Percentiles rank a stretch among this genome's conserved stretches.
Evolutionary conservation across 164 flowering plant genomes (phyloP).

Genomic region (Amborella trichopoda): DNA sequence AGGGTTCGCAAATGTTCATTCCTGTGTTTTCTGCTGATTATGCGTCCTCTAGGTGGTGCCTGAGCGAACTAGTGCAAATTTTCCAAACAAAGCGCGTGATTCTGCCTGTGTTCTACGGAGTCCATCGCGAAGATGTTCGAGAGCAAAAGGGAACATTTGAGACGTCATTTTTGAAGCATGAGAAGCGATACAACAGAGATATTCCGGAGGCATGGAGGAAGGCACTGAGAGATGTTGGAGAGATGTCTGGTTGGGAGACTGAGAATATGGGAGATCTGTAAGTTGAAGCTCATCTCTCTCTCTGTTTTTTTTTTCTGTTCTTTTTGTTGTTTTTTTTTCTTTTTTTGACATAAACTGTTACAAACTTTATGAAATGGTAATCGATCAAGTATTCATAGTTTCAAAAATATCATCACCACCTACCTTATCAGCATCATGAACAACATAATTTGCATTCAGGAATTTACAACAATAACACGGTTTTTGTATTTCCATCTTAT

Average conservation of each 20-base stretch:
- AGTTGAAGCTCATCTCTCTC: neutral
- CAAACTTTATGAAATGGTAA: no score
- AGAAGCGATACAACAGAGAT: neutral
- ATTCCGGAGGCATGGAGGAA: neutral
- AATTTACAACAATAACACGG: no score
- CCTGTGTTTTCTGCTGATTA: slow-evolving; percentile 1
- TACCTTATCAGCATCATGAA: no score
- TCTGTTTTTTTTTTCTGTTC: neutral
- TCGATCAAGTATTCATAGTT: no score
- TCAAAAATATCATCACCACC: no score
- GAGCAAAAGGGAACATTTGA: neutral
- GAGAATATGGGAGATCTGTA: neutral
- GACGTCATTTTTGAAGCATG: neutral
- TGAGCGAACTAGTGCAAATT: neutral
- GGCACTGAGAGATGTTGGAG: neutral
- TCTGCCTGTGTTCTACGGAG: slow-evolving; percentile 1
- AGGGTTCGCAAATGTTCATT: slow-evolving; percentile 1
- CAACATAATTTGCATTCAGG: no score
- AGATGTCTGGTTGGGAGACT: neutral
- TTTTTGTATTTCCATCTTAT: no score
- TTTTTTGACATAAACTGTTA: no score
- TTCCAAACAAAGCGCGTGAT: neutral
- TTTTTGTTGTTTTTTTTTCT: no score
- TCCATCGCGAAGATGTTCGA: neutral
- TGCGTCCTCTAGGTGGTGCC: slow-evolving; percentile 6